A percentile compares a stretch with the other conserved stretches of the same genome.
These are phyloP conservation scores for Polygonum maritimum DNA, from an alignment of 148 eudicot genomes.

Conservation along the genomic window DNA sequence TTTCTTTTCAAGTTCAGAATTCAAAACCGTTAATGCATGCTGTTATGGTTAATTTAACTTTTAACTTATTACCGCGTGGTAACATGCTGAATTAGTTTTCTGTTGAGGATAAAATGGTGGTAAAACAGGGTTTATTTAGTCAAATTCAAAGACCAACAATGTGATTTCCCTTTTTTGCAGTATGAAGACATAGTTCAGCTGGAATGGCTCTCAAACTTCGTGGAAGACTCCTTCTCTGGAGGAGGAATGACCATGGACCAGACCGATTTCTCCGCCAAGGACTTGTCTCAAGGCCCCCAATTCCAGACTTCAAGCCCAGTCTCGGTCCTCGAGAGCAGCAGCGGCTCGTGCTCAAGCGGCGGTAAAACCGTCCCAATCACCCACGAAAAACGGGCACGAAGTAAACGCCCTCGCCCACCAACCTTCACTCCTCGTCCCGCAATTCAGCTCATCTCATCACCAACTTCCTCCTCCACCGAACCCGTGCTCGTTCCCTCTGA, in stretches of 20 bases:
- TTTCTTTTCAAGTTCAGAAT: background rate
- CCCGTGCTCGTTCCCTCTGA: background rate
- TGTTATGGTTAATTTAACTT: too few species aligned
- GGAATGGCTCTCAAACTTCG: constrained; percentile 85
- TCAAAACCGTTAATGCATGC: too few species aligned
- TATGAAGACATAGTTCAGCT: constrained; percentile 83
- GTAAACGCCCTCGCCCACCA: constrained; percentile 87
- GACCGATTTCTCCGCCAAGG: constrained; percentile 16
- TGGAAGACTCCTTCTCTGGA: constrained; percentile 80
- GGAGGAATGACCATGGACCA: constrained; percentile 53
- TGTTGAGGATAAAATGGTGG: background rate
- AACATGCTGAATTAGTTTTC: background rate
- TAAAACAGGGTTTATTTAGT: background rate
- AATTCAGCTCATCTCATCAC: constrained; percentile 28
- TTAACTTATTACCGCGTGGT: background rate
- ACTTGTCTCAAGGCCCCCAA: constrained; percentile 21
- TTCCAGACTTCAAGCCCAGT: constrained; percentile 72
- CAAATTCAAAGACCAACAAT: background rate
- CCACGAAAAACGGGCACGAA: constrained; percentile 62
- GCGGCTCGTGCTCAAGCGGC: constrained; percentile 34
- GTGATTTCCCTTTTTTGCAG: constrained; percentile 25
- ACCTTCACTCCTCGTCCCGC: constrained; percentile 43
- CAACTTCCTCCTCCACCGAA: too few species aligned
- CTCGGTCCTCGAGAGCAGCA: constrained; percentile 70
- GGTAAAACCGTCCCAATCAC: constrained; percentile 29